A percentile compares a stretch with the other conserved stretches of the same genome.
These are phyloP conservation scores for Cinnamomum chago DNA, from an alignment of 164 flowering plant species.

Conservation along the genomic window DNA sequence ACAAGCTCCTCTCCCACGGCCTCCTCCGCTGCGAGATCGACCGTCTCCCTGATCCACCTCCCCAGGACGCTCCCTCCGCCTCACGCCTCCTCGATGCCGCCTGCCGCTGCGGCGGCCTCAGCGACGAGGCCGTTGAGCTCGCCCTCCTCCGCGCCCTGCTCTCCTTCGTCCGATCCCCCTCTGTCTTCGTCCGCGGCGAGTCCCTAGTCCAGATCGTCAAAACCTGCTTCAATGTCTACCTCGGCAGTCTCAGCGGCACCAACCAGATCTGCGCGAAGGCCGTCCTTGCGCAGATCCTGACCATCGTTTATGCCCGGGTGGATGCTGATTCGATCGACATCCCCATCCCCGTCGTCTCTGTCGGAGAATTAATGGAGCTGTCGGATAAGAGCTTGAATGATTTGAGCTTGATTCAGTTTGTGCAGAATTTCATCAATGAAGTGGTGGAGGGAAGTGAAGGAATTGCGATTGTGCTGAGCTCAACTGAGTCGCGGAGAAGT, in stretches of 20 bases:
- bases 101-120: conserved; percentile 52
- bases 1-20: conserved; percentile 54
- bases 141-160: conserved; percentile 51
- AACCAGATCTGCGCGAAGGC: conserved; percentile 96
- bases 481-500: not conserved
- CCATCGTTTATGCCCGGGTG: conserved; percentile 65
- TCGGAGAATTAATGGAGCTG: conserved; percentile 63
- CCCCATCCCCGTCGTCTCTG: conserved; percentile 40
- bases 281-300: conserved; percentile 79
- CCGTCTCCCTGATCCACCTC: conserved; percentile 3
- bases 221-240: conserved; percentile 85
- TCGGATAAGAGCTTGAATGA: conserved; percentile 81
- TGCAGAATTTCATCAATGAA: conserved; percentile 70
- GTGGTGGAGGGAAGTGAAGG: conserved; percentile 46
- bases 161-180: conserved; percentile 56
- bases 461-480: conserved; percentile 17
- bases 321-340: conserved; percentile 68
- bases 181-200: conserved; percentile 60
- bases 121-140: conserved; percentile 79
- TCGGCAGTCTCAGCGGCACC: conserved; percentile 72
- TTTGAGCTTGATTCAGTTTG: conserved; percentile 61
- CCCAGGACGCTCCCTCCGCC: not conserved
- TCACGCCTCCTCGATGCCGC: conserved; percentile 48
- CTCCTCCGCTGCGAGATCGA: conserved; percentile 59
- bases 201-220: conserved; percentile 59